Evolutionary conservation across 2,329 filamentous ascomycete genomes (phyloP), one percentile per base, ranked within the genome.

Genomic region (Alternaria triticina): DNA sequence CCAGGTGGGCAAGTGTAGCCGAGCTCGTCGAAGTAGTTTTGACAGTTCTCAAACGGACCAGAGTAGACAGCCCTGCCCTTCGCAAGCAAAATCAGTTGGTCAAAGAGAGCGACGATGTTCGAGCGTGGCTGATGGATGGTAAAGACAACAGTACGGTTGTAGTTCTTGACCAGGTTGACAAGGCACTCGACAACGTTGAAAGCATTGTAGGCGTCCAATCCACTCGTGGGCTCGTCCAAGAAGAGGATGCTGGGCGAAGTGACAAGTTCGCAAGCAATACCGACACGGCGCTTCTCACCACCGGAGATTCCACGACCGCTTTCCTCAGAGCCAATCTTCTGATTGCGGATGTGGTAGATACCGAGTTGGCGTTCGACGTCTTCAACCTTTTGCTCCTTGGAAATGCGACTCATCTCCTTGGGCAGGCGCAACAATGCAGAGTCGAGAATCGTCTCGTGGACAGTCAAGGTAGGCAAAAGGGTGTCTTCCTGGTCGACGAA

Each of bases 401-500:
- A 89, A 0, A 88, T 83, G 59, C 88, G 87, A 66, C 91, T 91
- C 96, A 99, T 99, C 72, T 96, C 91, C 56, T 90, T 90, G 5
- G 96, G 96, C n/a, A 99, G 86, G 70, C 96, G 90, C 52, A 99
- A 87, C 17, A 98, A 84, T 25, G 96, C 96, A 74, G 95, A 98
- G 72, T 92, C 97, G 67, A 97, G 85, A 65, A 99, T 99, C 0
- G 96, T 99, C 81, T 99, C 96, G 79, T 99, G 96, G 9, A 99
- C 96, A 0, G 96, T 99, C 70, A 99, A 84, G 1, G 96, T 99
- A 0, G 96, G 91, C 46, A 99, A 86, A 90, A 99, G 95, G 6
- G 95, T 97, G 77, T 99, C 96, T 76, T 99, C 96, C 82, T 99
- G 96, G 73, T 99, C 96, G 44, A 99, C 96, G 73, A 98, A 99